Percentiles rank a stretch among this genome's conserved stretches.
Evolutionary conservation across 75 land plant species (phyloP).

Genomic region (Pinus albicaulis): DNA sequence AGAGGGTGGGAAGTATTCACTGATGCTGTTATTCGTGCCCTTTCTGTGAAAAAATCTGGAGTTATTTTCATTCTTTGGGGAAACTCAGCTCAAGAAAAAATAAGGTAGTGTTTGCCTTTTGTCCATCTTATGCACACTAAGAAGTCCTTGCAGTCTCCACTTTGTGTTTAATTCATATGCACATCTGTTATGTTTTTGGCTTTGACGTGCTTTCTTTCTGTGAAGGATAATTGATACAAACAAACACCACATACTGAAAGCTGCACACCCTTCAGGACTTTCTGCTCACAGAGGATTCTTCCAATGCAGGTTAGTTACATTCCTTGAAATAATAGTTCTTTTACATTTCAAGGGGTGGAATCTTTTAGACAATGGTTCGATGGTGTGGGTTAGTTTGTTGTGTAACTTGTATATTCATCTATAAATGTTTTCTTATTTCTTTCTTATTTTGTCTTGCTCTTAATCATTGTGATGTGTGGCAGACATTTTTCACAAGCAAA

Average conservation of each 20-base stretch:
- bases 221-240: constrained; percentile 69
- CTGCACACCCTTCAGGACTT: constrained; percentile 98
- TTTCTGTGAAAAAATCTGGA: constrained; percentile 74
- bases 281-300: constrained; percentile 97
- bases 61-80: constrained; percentile 98
- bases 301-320: constrained; percentile 72
- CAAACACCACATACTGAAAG: constrained; percentile 81
- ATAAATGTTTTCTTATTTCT: no score
- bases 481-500: constrained; percentile 14
- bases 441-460: no score
- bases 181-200: background rate
- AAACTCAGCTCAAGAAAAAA: constrained; percentile 89
- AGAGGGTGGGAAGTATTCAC: constrained; percentile 98
- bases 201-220: background rate
- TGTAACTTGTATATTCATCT: no score
- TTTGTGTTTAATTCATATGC: background rate
- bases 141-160: background rate
- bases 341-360: background rate
- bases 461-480: background rate
- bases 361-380: no score
- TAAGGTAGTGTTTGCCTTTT: constrained; percentile 40
- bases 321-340: background rate
- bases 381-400: no score
- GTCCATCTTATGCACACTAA: background rate
- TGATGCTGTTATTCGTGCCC: constrained; percentile 82